phyloP scores from a whole-genome alignment of 805 yeast genomes.

The Cyberlindnera veronae region DNA sequence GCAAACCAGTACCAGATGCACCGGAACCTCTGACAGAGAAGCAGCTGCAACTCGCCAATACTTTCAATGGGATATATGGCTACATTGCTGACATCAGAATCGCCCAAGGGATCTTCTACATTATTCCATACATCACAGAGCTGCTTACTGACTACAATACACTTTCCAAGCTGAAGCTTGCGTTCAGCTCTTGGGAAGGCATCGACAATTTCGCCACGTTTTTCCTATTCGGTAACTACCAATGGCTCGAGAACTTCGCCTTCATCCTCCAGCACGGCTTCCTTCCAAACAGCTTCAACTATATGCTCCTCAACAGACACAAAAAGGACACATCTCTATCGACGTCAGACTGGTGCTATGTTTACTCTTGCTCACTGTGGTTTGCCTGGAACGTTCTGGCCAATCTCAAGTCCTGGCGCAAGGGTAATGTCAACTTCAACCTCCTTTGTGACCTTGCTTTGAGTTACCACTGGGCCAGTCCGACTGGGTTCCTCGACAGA shows the following conservation, averaged over 20 bases:
- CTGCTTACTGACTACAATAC: slow-evolving; percentile 17
- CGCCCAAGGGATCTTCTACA: slow-evolving; percentile 19
- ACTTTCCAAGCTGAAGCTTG: slow-evolving; percentile 8
- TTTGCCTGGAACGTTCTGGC: slow-evolving; percentile 15
- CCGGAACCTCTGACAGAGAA: slow-evolving; percentile 6
- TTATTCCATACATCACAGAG: slow-evolving; percentile 19
- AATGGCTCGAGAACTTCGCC: slow-evolving; percentile 21
- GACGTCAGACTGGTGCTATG: slow-evolving; percentile 23
- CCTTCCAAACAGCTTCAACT: slow-evolving; percentile 13
- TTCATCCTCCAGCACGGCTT: slow-evolving; percentile 19
- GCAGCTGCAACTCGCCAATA: slow-evolving; percentile 7
- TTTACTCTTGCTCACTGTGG: slow-evolving; percentile 23
- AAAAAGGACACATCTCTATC: slow-evolving; percentile 8
- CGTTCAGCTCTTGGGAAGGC: slow-evolving; percentile 8
- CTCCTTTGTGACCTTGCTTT: slow-evolving; percentile 16
- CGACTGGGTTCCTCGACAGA: slow-evolving; percentile 16
- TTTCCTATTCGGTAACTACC: slow-evolving; percentile 16
- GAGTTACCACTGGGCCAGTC: slow-evolving; percentile 23
- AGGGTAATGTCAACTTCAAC: slow-evolving; percentile 10
- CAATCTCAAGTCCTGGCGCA: slow-evolving; percentile 10
- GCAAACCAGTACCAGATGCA: neutral
- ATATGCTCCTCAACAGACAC: slow-evolving; percentile 12
- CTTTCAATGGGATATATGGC: slow-evolving; percentile 15
- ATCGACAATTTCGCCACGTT: slow-evolving; percentile 15
- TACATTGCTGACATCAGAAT: slow-evolving; percentile 22